Base-by-base conservation (phyloP, 257 asterid genomes). In the Pogostemon cablin region DNA sequence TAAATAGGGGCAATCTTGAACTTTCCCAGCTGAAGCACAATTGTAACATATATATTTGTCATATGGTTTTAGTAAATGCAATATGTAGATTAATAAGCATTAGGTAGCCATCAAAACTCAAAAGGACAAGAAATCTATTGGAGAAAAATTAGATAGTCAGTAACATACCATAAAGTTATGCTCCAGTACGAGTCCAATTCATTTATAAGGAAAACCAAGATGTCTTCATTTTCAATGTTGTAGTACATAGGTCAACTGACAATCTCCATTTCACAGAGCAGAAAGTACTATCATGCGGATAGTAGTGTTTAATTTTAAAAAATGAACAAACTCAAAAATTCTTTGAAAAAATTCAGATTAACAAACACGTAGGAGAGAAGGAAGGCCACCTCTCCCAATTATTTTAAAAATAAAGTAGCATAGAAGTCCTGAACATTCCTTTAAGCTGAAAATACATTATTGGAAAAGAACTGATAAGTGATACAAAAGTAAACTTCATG, bases 401-500 rank as follows among this genome's bases (percentile, higher is more conserved):
- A 62, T 62, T 9, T 56, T 59, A 49, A 59, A 37, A 20, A 71
- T n/a, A 56, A 68, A 54, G 66, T 63, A 69, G 43, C 74, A 68
- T 32, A 7, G 39, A 20, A 72, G 77, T 44, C 48, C 9, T 70
- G 40, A 58, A 49, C 69, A 62, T 72, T 63, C 59, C 72, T 66
- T 65, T 69, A 62, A 43, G 76, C 62, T 38, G 49, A 65, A 35
- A 35, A 69, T 62, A 71, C 78, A 77, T 78, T 78, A 78, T 81
- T 67, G 72, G 67, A 32, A 68, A 72, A 62, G 66, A 70, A 70
- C 62, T 20, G 0, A 20, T 20, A 20, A 0, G 25, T 32, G 46
- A 11, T 46, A 56, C 20, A 32, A 60, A 55, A 65, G 37, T 67
- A 76, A 56, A 76, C 39, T 54, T 70, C 57, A 72, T 63, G 39